Evolutionary conservation across 2,329 filamentous ascomycete genomes (phyloP).

Genomic region (Elsinoe necatrix): DNA sequence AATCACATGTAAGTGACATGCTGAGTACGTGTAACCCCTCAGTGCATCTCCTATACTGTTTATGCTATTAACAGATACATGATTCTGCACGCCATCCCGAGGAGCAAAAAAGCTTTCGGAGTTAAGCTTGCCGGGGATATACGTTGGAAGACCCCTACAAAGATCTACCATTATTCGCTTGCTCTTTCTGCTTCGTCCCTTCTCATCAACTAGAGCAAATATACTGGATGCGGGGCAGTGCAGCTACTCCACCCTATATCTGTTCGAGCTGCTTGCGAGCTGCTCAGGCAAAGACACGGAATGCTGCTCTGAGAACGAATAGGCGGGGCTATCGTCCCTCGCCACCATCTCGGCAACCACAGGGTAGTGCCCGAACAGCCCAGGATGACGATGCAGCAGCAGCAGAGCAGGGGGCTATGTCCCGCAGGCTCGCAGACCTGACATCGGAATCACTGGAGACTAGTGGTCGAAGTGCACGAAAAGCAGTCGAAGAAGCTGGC

Average conservation of each 20-base stretch:
- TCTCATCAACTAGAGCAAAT: background rate
- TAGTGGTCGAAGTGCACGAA: slow-evolving; percentile 47
- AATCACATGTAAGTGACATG: too few species aligned
- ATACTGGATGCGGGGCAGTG: slow-evolving; percentile 23
- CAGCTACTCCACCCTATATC: slow-evolving; percentile 22
- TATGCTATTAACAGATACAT: too few species aligned
- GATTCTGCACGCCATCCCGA: too few species aligned
- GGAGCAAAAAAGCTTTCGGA: too few species aligned
- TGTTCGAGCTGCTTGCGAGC: slow-evolving; percentile 36
- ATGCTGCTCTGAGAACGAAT: background rate
- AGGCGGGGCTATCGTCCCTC: slow-evolving; percentile 16
- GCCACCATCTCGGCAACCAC: slow-evolving; percentile 20
- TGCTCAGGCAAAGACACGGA: slow-evolving; percentile 19
- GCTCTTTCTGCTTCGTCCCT: background rate
- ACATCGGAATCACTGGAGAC: slow-evolving; percentile 50
- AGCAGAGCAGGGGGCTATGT: slow-evolving; percentile 48
- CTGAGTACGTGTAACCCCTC: too few species aligned
- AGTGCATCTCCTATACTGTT: too few species aligned
- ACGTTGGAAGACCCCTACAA: background rate
- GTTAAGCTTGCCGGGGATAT: background rate
- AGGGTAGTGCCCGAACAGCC: slow-evolving; percentile 14
- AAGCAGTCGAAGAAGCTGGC: slow-evolving; percentile 51
- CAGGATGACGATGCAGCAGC: slow-evolving; percentile 21
- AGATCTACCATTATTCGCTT: background rate
- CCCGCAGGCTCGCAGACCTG: slow-evolving; percentile 50